These are phyloP conservation scores for Boletellus deceptivus DNA, from an alignment of 1,284 basidiomycete genomes.

Conservation along the genomic window DNA sequence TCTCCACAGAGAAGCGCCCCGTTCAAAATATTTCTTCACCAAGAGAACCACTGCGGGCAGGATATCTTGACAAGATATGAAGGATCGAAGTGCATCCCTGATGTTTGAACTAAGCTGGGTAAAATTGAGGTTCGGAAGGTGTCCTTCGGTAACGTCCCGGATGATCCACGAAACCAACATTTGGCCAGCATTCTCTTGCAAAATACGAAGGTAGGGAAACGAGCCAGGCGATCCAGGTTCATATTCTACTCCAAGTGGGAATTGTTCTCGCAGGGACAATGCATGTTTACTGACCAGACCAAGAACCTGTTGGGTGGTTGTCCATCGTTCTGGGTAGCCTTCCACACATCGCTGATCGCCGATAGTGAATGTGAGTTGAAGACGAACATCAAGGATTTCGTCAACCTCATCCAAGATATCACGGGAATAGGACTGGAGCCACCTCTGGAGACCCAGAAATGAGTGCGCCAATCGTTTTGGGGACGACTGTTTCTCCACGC, in stretches of 20 bases:
- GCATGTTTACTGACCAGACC: background rate
- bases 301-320: background rate
- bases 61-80: constrained; percentile 19
- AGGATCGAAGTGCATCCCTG: constrained; percentile 20
- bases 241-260: background rate
- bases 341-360: background rate
- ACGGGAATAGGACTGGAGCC: background rate
- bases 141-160: constrained; percentile 27
- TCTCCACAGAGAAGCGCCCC: constrained; percentile 29
- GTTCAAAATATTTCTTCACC: constrained; percentile 16
- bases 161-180: constrained; percentile 25
- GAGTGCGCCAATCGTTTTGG: too few relatives aligned
- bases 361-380: background rate
- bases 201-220: constrained; percentile 38
- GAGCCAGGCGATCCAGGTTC: constrained; percentile 2
- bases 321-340: background rate
- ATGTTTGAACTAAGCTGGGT: constrained; percentile 13
- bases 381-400: background rate
- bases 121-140: constrained; percentile 21
- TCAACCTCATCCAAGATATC: too few relatives aligned
- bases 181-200: constrained; percentile 23
- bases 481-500: background rate
- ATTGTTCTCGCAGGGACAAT: background rate
- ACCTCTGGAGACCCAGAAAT: background rate
- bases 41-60: constrained; percentile 13